These are phyloP conservation scores for Corynascus novoguineensis DNA, from an alignment of 495 filamentous ascomycete genomes.

Conservation along the genomic window DNA sequence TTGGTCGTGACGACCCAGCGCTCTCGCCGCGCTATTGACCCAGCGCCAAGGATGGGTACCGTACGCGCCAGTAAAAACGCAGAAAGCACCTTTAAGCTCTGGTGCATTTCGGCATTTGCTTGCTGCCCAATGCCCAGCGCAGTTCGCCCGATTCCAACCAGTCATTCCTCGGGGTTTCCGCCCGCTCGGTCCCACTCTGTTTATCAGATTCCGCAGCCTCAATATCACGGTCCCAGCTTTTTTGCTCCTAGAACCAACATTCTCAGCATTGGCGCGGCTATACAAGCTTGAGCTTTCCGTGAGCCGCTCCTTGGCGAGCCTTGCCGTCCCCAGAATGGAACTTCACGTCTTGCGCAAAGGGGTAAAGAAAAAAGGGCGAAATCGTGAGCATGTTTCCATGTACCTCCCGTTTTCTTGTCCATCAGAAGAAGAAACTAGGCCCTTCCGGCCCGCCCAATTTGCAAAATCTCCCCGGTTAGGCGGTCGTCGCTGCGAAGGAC, in stretches of 20 bases:
- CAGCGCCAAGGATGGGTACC: slow-evolving; percentile 8
- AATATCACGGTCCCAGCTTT: not conserved
- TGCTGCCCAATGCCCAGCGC: not conserved
- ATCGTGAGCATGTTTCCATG: not conserved
- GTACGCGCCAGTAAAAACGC: slow-evolving; percentile 3
- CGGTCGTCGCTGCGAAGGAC: slow-evolving; percentile 81
- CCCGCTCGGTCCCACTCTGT: not conserved
- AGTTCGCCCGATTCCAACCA: not conserved
- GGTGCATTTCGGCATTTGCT: slow-evolving; percentile 17
- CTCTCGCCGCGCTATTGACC: not conserved
- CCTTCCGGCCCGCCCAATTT: slow-evolving; percentile 71
- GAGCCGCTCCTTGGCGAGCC: slow-evolving; percentile 11
- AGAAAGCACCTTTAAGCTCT: slow-evolving; percentile 1
- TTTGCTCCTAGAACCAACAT: not conserved
- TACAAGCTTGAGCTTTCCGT: slow-evolving; percentile 9
- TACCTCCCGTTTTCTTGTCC: not conserved
- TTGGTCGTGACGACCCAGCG: not conserved
- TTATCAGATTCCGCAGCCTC: slow-evolving; percentile 6
- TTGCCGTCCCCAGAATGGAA: not conserved
- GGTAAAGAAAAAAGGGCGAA: not conserved
- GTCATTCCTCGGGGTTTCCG: not conserved
- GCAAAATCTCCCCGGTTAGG: slow-evolving; percentile 71
- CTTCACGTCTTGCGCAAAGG: not conserved
- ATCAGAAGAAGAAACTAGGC: no score
- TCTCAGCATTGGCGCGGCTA: slow-evolving; percentile 6